Evolutionary conservation across 805 yeast species (phyloP).

Genomic region (Debaryomyces castellii): DNA sequence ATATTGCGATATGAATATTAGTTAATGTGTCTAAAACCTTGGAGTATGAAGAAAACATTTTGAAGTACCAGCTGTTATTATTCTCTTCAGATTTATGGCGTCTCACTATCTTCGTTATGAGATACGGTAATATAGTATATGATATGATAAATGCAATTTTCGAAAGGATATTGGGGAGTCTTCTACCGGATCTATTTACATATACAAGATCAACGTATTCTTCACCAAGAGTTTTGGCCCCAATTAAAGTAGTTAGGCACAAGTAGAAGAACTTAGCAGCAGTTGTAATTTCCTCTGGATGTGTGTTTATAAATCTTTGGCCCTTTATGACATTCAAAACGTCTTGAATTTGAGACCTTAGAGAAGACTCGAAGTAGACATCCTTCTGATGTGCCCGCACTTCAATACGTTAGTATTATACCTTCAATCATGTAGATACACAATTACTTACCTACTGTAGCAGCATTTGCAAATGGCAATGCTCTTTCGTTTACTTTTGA

Average conservation of each 20-base stretch:
- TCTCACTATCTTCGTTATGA: slow-evolving; percentile 33
- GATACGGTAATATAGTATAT: slow-evolving; percentile 64
- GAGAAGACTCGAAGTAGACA: slow-evolving; percentile 59
- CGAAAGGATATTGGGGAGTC: slow-evolving; percentile 44
- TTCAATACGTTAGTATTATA: slow-evolving; percentile 24
- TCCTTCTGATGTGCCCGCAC: slow-evolving; percentile 93
- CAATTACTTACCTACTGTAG: slow-evolving; percentile 68
- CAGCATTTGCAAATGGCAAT: slow-evolving; percentile 77
- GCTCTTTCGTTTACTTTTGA: slow-evolving; percentile 10
- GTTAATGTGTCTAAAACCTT: slow-evolving; percentile 51
- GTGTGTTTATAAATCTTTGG: slow-evolving; percentile 61
- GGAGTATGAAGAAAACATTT: slow-evolving; percentile 38
- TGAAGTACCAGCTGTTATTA: slow-evolving; percentile 16
- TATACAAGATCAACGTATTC: slow-evolving; percentile 85
- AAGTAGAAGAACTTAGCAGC: slow-evolving; percentile 62
- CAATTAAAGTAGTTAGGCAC: slow-evolving; percentile 70
- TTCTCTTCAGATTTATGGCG: slow-evolving; percentile 16
- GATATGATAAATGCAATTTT: slow-evolving; percentile 60
- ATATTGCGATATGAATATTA: slow-evolving; percentile 75
- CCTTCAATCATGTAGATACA: not conserved
- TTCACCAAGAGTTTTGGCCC: slow-evolving; percentile 86
- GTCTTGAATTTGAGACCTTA: slow-evolving; percentile 56
- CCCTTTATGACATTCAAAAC: slow-evolving; percentile 56
- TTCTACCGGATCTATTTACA: slow-evolving; percentile 52
- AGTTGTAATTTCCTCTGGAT: slow-evolving; percentile 61